Evolutionary conservation across 305 asterid genomes (phyloP), one percentile per base, ranked within the genome.

Genomic region (Fraxinus ornus): DNA sequence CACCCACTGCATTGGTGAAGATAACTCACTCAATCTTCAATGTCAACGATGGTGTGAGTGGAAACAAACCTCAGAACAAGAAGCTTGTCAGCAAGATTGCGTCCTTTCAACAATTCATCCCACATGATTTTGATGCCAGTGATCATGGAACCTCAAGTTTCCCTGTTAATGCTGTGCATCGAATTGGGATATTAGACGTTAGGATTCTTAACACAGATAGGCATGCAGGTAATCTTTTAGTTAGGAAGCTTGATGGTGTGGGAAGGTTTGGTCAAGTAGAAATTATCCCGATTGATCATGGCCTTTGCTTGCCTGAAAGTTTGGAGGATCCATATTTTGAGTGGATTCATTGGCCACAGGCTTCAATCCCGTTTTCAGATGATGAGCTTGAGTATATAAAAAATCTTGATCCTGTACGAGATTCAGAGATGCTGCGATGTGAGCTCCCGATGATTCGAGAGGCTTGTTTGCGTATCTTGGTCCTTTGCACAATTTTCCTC

Each of bases 291-390:
- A 96, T 96, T 60, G 99, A 96, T 60, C 99, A 96, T 81, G 99
- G 99, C 80, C 98, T 96, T 39, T 94, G 98, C 91, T 85, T 96
- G 90, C 99, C 99, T 0, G 99, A 96, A 89, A 88, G 87, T 76
- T 84, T 95, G 88, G 99, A 95, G 88, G 99, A 95, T 83, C 99
- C 99, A 1, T 95, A 94, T 85, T 95, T 94, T 73, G 99, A 95
- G 88, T 95, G 99, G 99, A 95, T 94, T 49, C 98, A 95, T 84
- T 95, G 99, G 99, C 98, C 99, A 17, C 99, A 96, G 89, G 93
- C 99, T 17, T 94, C 99, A 19, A 89, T 94, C 75, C 99, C 99
- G 5, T 96, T 96, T 85, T 93, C 98, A 32, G 98, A 93, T 3
- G 98, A 94, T 33, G 99, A 96, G 81, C 98, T 96, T 17, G 94